Evolutionary conservation across 129 eudicot species (phyloP).

Genomic region (Tagetes erecta): DNA sequence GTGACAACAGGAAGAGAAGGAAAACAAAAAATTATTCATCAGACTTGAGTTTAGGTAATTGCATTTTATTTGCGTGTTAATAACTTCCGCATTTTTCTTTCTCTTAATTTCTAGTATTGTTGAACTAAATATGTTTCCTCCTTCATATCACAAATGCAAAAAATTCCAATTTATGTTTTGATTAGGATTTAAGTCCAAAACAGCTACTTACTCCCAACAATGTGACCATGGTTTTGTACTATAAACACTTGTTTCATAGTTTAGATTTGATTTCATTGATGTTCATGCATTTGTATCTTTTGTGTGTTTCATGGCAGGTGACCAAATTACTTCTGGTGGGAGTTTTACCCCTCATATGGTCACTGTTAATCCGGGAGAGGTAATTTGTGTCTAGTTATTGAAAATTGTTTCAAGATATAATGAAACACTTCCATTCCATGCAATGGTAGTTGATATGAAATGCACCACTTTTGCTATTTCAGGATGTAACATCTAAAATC

Average conservation of each 20-base stretch:
- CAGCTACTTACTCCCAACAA: too few species aligned
- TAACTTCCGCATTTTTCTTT: too few species aligned
- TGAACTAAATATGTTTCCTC: too few species aligned
- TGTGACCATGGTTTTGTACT: too few species aligned
- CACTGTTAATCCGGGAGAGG: slow-evolving; percentile 82
- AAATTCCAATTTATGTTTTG: too few species aligned
- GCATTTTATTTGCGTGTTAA: too few species aligned
- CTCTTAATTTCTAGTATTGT: too few species aligned
- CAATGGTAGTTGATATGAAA: slow-evolving; percentile 14
- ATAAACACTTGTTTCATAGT: too few species aligned
- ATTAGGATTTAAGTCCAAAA: neutral
- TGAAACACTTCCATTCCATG: neutral
- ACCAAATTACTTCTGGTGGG: slow-evolving; percentile 54
- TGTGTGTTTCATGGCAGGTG: slow-evolving; percentile 2
- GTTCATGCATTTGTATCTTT: neutral
- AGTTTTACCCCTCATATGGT: slow-evolving; percentile 75
- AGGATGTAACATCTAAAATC: slow-evolving; percentile 76
- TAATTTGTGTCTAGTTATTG: slow-evolving; percentile 21
- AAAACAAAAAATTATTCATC: slow-evolving; percentile 34
- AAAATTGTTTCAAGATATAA: too few species aligned
- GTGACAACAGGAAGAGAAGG: slow-evolving; percentile 43
- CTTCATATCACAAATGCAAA: too few species aligned
- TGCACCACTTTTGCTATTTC: slow-evolving; percentile 17
- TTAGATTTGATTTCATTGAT: too few species aligned
- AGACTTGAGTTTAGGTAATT: slow-evolving; percentile 52